Percentiles rank a stretch among this genome's conserved stretches.
Evolutionary conservation across 2,329 filamentous ascomycete genomes (phyloP).

Genomic region (Gliomastix tumulicola): DNA sequence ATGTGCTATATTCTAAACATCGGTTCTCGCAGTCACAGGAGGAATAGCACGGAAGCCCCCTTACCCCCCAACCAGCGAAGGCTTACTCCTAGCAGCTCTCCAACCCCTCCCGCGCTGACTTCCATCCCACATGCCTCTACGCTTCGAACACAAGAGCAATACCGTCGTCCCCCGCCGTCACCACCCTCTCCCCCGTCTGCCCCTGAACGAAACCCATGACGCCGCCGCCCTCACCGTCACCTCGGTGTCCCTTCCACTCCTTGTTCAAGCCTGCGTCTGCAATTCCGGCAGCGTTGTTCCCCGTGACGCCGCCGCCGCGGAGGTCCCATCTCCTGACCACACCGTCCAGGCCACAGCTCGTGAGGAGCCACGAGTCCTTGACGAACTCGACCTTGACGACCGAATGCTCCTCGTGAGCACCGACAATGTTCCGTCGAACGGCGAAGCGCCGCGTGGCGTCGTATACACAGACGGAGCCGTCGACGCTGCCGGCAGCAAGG

Average conservation of each 20-base stretch:
- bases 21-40: too few species aligned
- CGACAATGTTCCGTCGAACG: conserved; percentile 72
- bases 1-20: too few species aligned
- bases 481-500: conserved; percentile 60
- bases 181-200: conserved; percentile 62
- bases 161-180: conserved; percentile 88
- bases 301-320: conserved; percentile 32
- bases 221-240: conserved; percentile 79
- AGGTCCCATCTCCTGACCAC: conserved; percentile 85
- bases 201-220: conserved; percentile 88
- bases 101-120: too few species aligned
- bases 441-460: conserved; percentile 83
- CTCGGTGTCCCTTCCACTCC: conserved; percentile 87
- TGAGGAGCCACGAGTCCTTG: conserved; percentile 61
- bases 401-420: conserved; percentile 79
- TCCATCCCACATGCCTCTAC: too few species aligned
- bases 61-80: too few species aligned
- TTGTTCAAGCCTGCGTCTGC: conserved; percentile 62
- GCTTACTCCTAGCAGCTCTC: too few species aligned
- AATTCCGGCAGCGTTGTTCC: conserved; percentile 16
- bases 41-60: too few species aligned
- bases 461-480: conserved; percentile 76
- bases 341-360: conserved; percentile 86
- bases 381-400: conserved; percentile 94
- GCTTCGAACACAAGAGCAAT: conserved; percentile 62